These are phyloP conservation scores for Penicillium sp. DNA, from an alignment of 2,329 filamentous ascomycete genomes.

Conservation along the genomic window DNA sequence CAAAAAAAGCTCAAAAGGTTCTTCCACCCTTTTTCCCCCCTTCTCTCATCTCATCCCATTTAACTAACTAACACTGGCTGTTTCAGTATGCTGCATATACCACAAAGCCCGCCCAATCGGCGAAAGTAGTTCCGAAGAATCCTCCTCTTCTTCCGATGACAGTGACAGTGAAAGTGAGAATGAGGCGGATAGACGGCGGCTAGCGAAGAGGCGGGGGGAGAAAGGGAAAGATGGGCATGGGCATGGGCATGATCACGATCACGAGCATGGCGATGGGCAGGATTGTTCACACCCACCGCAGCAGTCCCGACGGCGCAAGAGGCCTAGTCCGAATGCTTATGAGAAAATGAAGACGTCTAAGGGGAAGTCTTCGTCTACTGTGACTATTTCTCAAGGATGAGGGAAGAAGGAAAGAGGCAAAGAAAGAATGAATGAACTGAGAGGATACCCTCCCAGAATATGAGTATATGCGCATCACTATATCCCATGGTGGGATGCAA, in stretches of 20 bases:
- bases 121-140: slow-evolving; percentile 71
- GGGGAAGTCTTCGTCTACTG: slow-evolving; percentile 23
- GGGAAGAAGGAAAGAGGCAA: no score
- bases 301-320: no score
- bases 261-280: slow-evolving; percentile 21
- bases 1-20: slow-evolving; percentile 93
- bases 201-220: background rate
- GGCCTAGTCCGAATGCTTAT: slow-evolving; percentile 52
- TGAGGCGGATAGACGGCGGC: slow-evolving; percentile 31
- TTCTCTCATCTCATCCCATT: background rate
- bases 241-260: slow-evolving; percentile 22
- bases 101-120: slow-evolving; percentile 80
- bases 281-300: no score
- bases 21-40: slow-evolving; percentile 16
- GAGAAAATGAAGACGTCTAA: slow-evolving; percentile 48
- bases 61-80: background rate
- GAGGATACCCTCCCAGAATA: no score
- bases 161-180: slow-evolving; percentile 52
- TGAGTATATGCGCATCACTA: no score
- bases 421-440: no score
- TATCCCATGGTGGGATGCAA: no score
- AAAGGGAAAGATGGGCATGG: slow-evolving; percentile 5
- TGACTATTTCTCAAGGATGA: slow-evolving; percentile 9
- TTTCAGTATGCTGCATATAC: slow-evolving; percentile 96
- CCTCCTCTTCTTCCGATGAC: slow-evolving; percentile 57